Conservation (phyloP, 257 asterid genomes). For the Primulina tabacum region DNA sequence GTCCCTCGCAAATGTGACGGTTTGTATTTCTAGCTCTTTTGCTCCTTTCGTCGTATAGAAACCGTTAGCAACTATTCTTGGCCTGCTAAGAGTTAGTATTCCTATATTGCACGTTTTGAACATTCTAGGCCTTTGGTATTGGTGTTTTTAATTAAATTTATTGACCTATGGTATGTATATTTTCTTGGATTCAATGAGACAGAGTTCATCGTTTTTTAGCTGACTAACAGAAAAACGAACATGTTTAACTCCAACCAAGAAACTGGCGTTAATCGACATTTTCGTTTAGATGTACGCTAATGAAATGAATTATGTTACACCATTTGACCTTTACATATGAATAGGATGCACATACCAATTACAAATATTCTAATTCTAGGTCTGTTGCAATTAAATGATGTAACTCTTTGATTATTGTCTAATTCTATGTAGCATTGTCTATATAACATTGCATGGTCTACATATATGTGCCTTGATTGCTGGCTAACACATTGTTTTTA, state of each 20-base stretch:
- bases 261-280: not conserved
- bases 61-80: constrained; percentile 1
- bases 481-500: not conserved
- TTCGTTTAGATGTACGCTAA: not conserved
- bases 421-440: not conserved
- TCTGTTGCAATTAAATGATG: not conserved
- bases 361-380: not conserved
- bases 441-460: constrained; percentile 4
- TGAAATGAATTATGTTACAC: not conserved
- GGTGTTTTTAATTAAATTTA: not conserved
- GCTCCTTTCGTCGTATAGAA: constrained; percentile 13
- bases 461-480: constrained; percentile 1
- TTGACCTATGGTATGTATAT: not conserved
- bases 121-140: not conserved
- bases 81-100: constrained; percentile 12
- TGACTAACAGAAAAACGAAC: not conserved
- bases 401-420: not conserved
- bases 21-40: constrained; percentile 33
- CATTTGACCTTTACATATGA: constrained; percentile 1
- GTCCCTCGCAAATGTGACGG: constrained; percentile 84
- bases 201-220: not conserved
- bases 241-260: not conserved
- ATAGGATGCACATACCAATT: not conserved
- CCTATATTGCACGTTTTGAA: constrained; percentile 5
- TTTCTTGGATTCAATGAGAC: not conserved